Evolutionary conservation across 2,329 filamentous ascomycete genomes (phyloP), one percentile per base, ranked within the genome.

Genomic region (Pseudogymnoascus sp.): DNA sequence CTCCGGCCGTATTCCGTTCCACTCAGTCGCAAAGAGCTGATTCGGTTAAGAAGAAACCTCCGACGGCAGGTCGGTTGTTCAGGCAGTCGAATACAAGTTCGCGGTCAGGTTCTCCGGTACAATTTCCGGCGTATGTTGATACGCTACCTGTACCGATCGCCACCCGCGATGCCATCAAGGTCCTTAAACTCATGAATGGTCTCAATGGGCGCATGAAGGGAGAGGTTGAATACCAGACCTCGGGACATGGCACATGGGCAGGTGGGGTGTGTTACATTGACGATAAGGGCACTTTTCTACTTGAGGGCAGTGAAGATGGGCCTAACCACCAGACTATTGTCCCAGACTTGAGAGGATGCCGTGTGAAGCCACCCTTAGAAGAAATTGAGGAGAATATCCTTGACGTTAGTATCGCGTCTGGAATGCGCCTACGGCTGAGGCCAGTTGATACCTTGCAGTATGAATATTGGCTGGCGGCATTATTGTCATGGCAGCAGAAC

Each of bases 181-280:
- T 93, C 26, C 77, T 92, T 62, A 80, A 85, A 69, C 76, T 95
- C 65, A 93, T 95, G 89, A 90, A 87, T 73, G 86, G 82, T 24
- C 78, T 91, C 6, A 89, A 87, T 70, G 90, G 91, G 29, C 83
- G 86, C 67, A 95, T 93, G 90, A 86, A 86, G 69, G 90, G 90
- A 63, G 86, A 88, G 68, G 80, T 92, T 31, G 87, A 90, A 67
- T 93, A 90, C 72, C 85, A 88, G 69, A 80, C 80, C 47, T 84
- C 85, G 38, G 78, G 80, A 13, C 78, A 79, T 24, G 84, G 81
- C 14, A 79, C 81, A 1, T 95, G 90, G 90, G 80, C 82, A 64
- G 75, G 80, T 35, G 89, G 89, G n/a, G 83, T 88, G 66, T 89
- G 87, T 72, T 91, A 87, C 71, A 90, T 95, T 66, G 87, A 93